Conservation (phyloP, 371 early-diverging fungal species). For the Mucor piriformis region DNA sequence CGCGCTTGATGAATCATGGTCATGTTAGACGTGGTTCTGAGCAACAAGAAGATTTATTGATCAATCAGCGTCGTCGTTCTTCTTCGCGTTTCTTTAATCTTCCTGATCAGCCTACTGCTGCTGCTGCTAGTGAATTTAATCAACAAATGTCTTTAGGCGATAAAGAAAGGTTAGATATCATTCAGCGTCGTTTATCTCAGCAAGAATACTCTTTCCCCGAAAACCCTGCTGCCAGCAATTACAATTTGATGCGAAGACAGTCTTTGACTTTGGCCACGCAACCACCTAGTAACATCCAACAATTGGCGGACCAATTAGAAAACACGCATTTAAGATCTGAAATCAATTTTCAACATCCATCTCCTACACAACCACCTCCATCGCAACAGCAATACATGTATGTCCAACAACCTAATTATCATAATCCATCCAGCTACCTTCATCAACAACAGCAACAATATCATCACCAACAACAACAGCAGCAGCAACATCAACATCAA, state of each 20-base stretch:
- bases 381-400: slow-evolving; percentile 11
- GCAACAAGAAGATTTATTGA: slow-evolving; percentile 28
- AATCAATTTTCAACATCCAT: slow-evolving; percentile 3
- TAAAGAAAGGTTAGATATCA: slow-evolving; percentile 30
- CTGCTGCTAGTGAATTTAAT: neutral
- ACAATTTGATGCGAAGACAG: slow-evolving; percentile 28
- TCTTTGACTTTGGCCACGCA: slow-evolving; percentile 27
- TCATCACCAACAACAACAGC: neutral
- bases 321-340: slow-evolving; percentile 29
- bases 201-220: slow-evolving; percentile 32
- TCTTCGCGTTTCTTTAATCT: slow-evolving; percentile 24
- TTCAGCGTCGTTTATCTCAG: slow-evolving; percentile 28
- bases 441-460: slow-evolving; percentile 2
- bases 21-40: slow-evolving; percentile 37
- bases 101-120: neutral
- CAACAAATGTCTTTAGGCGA: slow-evolving; percentile 31
- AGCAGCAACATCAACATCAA: slow-evolving; percentile 5
- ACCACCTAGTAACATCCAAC: slow-evolving; percentile 28
- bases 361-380: neutral
- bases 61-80: slow-evolving; percentile 28
- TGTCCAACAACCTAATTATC: slow-evolving; percentile 14
- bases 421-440: neutral
- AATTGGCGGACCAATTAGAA: slow-evolving; percentile 39
- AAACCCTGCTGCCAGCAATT: slow-evolving; percentile 1
- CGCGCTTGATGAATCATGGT: slow-evolving; percentile 24